Conservation (phyloP, 805 yeast genomes). For the Candida dajiaensis region DNA sequence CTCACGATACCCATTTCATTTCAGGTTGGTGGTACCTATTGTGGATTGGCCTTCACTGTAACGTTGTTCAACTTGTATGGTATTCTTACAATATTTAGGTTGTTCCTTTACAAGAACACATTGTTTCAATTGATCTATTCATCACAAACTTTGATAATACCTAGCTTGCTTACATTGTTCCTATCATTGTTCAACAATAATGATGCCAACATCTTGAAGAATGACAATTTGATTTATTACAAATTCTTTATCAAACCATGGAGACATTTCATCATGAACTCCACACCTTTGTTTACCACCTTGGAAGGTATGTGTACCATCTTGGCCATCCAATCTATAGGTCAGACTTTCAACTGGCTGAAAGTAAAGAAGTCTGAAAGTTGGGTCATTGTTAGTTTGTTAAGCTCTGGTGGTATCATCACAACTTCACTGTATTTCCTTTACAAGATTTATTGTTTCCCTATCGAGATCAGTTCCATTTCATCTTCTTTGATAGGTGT, state of each 20-base stretch:
- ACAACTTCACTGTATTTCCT: conserved; percentile 75
- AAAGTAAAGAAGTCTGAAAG: conserved; percentile 54
- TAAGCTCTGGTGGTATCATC: conserved; percentile 67
- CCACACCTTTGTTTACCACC: conserved; percentile 85
- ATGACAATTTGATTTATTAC: conserved; percentile 21
- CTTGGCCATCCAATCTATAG: conserved; percentile 86
- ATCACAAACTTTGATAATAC: conserved; percentile 76
- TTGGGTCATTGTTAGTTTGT: conserved; percentile 71
- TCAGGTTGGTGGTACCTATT: conserved; percentile 85
- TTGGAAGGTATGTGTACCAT: conserved; percentile 92
- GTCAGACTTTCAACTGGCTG: conserved; percentile 73
- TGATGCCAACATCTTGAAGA: conserved; percentile 18
- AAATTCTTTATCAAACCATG: conserved; percentile 51
- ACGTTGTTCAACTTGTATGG: conserved; percentile 70
- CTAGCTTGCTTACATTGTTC: conserved; percentile 70
- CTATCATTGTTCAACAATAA: conserved; percentile 45
- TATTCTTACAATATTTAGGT: conserved; percentile 63
- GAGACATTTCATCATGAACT: conserved; percentile 64
- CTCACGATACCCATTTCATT: conserved; percentile 89
- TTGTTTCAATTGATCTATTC: conserved; percentile 51
- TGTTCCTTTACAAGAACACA: conserved; percentile 33
- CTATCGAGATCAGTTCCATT: conserved; percentile 53
- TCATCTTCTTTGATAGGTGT: conserved; percentile 86
- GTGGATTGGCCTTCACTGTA: conserved; percentile 81
- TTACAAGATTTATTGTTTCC: conserved; percentile 76